Base-by-base conservation (phyloP, 2,329 filamentous ascomycete species). In the Metarhizium humberi region DNA sequence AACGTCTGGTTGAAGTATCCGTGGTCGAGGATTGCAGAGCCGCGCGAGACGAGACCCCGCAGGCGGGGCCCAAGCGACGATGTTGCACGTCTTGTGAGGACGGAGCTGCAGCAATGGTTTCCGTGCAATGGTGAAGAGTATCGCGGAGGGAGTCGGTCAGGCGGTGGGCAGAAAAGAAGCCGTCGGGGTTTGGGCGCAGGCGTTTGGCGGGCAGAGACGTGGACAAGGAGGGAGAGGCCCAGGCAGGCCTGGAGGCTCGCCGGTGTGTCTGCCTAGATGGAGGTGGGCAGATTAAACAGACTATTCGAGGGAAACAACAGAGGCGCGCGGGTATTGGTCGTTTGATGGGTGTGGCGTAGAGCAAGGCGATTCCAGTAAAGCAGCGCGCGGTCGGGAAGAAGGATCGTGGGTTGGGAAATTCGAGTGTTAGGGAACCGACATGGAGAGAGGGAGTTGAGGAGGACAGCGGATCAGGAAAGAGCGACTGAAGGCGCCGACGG, bases 1-100 rank as follows among this genome's bases (percentile, higher is more conserved):
- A 30, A 30, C 8, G 43, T 46, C 14, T 8, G 14, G 25, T 48
- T 48, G 18, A 29, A 30, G 7, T 18, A 45, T 45, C 10, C 25
- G 25, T 18, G 30, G 25, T 29, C 38, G 36, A 45, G 16, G 30
- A 53, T 25, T 25, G 50, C 54, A 53, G 45, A 53, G 36, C 51
- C 29, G 51, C 50, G 54, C 51, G 40, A 53, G 50, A 46, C 36
- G 34, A 53, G 51, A 57, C 56, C 53, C 56, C 50, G 53, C 56
- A 57, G 56, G 53, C 56, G 53, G 53, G 47, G 53, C 45, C 56
- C 45, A 48, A 48, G 45, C 45, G 25, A 48, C 20, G 45, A 20
- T 48, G 20, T 30, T 48, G 45, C 45, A 48, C 20, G 45, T 30
- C 45, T 14, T 25, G 45, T 6, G 25, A 48, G 7, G 45, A 48